Evolutionary conservation across 306 rosid genomes (phyloP), one percentile per base, ranked within the genome.

Genomic region (Begonia fuchsioides): DNA sequence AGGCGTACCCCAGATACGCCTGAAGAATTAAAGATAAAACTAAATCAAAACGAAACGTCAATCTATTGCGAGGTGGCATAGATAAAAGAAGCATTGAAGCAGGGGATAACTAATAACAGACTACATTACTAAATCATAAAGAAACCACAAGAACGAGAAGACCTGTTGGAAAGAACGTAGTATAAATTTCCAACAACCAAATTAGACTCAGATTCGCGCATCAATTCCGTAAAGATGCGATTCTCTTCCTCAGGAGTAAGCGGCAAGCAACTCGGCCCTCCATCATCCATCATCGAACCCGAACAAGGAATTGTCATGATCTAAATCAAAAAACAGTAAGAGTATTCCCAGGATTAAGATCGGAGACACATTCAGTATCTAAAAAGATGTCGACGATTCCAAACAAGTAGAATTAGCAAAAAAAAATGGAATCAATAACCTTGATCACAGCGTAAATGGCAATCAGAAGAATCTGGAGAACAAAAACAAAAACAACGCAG

Each of bases 231-330:
- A 15, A 92, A 39, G 78, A 75, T 86, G 75, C 76, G 77, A 38
- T 73, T 77, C 72, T 92, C 98, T 43, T 79, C 93, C 72, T 82
- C 94, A 10, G 93, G 88, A 1, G 87, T 66, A 47, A 67, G 68
- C 40, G 92, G 96, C 1, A 82, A 51, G 68, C 83, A 85, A 48
- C 83, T 81, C 40, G 55, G 63, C 15, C 70, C 68, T 13, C 68
- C 87, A 61, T 73, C 81, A 35, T 79, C 94, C 77, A 73, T 67
- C 69, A 75, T 78, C 51, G 64, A 79, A 50, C 61, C 72, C 54
- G 94, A 86, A 39, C 11, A 16, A n/a, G n/a, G n/a, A n/a, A n/a
- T n/a, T n/a, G n/a, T n/a, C n/a, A n/a, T n/a, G n/a, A n/a, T n/a
- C n/a, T n/a, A n/a, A n/a, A n/a, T n/a, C n/a, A n/a, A n/a, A 15